A percentile compares a stretch with the other conserved stretches of the same genome.
phyloP scores from a whole-genome alignment of 1,139 yeast species.

The Taphrina deformans region DNA sequence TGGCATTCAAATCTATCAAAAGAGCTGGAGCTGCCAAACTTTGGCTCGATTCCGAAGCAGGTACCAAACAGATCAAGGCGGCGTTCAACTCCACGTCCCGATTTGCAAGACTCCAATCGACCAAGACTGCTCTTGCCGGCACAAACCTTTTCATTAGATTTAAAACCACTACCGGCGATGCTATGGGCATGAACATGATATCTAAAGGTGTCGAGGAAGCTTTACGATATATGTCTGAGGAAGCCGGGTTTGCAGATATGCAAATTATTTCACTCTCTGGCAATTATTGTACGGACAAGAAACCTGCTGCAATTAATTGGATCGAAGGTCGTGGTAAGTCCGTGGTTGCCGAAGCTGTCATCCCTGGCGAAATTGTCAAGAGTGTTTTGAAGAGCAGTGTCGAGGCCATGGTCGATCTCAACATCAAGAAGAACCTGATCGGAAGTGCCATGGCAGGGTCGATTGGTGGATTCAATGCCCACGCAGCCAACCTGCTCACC shows the following conservation, averaged over 20 bases:
- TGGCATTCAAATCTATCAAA: conserved; percentile 71
- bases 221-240: conserved; percentile 78
- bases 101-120: conserved; percentile 88
- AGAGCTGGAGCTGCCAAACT: conserved; percentile 94
- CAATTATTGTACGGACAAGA: conserved; percentile 95
- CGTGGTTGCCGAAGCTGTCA: conserved; percentile 93
- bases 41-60: conserved; percentile 96
- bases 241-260: conserved; percentile 94
- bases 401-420: conserved; percentile 85
- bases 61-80: conserved; percentile 74
- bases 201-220: conserved; percentile 95
- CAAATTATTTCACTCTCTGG: conserved; percentile 89
- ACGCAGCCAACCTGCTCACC: conserved; percentile 93
- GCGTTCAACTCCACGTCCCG: conserved; percentile 96
- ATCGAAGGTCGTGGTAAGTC: conserved; percentile 98
- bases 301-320: conserved; percentile 98
- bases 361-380: conserved; percentile 76
- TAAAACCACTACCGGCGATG: conserved; percentile 98
- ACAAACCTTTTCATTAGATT: conserved; percentile 82
- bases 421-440: conserved; percentile 80
- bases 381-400: conserved; percentile 89
- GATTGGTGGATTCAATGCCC: conserved; percentile 97
- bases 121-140: conserved; percentile 96
- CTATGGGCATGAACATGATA: conserved; percentile 99
- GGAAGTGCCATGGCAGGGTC: conserved; percentile 99